phyloP scores from a whole-genome alignment of 148 eudicot genomes.

The Diospyros kaki region DNA sequence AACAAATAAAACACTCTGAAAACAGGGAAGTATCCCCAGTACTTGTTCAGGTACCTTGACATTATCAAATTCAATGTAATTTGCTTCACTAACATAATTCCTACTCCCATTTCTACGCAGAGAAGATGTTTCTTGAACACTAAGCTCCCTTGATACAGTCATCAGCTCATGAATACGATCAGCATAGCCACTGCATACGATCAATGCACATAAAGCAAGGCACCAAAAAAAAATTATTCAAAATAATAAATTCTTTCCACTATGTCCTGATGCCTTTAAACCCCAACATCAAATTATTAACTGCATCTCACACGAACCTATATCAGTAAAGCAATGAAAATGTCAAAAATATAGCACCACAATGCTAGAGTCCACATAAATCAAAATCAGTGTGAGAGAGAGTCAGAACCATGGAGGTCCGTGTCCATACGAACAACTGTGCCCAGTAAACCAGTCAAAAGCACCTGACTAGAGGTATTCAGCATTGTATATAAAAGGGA shows the following conservation, averaged over 20 bases:
- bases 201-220: not conserved
- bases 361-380: not conserved
- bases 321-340: conserved; percentile 6
- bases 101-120: conserved; percentile 59
- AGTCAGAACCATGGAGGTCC: not conserved
- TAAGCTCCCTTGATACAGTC: conserved; percentile 74
- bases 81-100: conserved; percentile 87
- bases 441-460: not conserved
- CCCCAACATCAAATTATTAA: not conserved
- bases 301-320: not conserved
- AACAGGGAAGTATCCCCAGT: conserved; percentile 1
- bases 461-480: not conserved
- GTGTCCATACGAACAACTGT: not conserved
- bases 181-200: conserved; percentile 84
- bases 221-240: not conserved
- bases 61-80: conserved; percentile 78
- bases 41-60: conserved; percentile 61
- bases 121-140: conserved; percentile 52
- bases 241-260: conserved; percentile 3
- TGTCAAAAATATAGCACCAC: not conserved
- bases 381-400: conserved; percentile 5
- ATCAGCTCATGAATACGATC: conserved; percentile 95
- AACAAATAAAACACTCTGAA: not conserved
- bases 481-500: not conserved
- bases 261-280: not conserved